These are phyloP conservation scores for Saturnispora mendoncae DNA, from an alignment of 805 yeast species.

Conservation along the genomic window DNA sequence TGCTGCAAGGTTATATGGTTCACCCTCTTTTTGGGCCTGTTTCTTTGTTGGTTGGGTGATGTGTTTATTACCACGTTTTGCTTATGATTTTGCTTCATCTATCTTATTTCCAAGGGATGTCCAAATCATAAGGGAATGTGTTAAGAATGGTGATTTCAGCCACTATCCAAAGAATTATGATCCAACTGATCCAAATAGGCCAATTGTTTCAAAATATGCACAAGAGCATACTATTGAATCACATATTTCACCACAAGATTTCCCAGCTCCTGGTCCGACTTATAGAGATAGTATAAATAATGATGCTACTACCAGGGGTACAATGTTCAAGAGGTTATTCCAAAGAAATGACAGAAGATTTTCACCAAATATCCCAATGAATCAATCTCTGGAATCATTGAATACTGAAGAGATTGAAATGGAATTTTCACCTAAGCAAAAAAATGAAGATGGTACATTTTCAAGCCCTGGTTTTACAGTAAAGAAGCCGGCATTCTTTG, in stretches of 20 bases:
- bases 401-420: conserved; percentile 46
- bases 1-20: conserved; percentile 55
- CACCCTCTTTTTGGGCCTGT: conserved; percentile 59
- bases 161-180: conserved; percentile 62
- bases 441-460: conserved; percentile 25
- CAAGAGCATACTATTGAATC: conserved; percentile 26
- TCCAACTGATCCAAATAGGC: conserved; percentile 70
- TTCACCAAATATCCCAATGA: conserved; percentile 27
- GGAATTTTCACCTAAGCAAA: conserved; percentile 28
- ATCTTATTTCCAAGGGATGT: conserved; percentile 54
- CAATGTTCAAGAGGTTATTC: conserved; percentile 33
- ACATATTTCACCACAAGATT: conserved; percentile 13
- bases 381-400: conserved; percentile 29
- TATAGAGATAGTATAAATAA: conserved; percentile 30
- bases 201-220: conserved; percentile 40
- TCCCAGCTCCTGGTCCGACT: conserved; percentile 13
- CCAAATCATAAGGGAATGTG: conserved; percentile 68
- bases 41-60: conserved; percentile 51
- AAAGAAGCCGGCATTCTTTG: conserved; percentile 16
- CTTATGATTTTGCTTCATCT: conserved; percentile 46
- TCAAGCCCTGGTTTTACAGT: conserved; percentile 26
- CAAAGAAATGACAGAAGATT: conserved; percentile 19
- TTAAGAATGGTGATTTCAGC: conserved; percentile 54
- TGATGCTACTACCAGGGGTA: conserved; percentile 30
- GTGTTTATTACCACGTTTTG: conserved; percentile 62